Base-by-base conservation (phyloP, 2,329 filamentous ascomycete species). In the Epichloe brachyelytri region DNA sequence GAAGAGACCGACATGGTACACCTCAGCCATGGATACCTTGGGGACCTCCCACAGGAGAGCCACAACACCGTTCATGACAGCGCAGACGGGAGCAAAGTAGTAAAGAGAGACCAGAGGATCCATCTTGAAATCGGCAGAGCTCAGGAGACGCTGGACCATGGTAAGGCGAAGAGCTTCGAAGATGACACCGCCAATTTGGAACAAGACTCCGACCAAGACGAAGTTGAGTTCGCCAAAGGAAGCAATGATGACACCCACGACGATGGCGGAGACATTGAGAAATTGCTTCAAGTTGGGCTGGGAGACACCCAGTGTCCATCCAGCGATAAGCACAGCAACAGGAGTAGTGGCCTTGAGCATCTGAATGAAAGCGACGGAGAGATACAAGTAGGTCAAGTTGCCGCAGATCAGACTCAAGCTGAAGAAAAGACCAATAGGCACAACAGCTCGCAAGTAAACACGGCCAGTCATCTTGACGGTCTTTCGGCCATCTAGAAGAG, bases 261-360 rank as follows among this genome's bases (percentile, higher is more conserved):
- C 93, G 62, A 98, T 98, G 65, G 91, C 79, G 41, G 87, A 93
- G 55, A 98, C 90, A 65, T 98, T 98, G 65, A 87, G 79, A 61
- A 98, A 84, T 46, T 88, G 86, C 74, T 83, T 90, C 59, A 93
- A 67, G 72, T 89, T 94, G 50, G 88, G 86, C 55, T 87, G 82
- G 14, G 87, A 82, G 48, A 95, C 82, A 53, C 89, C 88, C 62
- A 97, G 82, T 49, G 77, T 75, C 91, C 93, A 97, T 58, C 88
- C 88, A 40, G 88, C 85, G 58, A 97, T 71, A 39, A 98, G 81
- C 49, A 97, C 90, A 50, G 89, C 90, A 53, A 97, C 90, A 15
- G 93, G 93, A 34, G 88, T 97, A 43, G 89, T 96, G 58, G 93
- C 93, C 86, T 97, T 97, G 69, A 97, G 83, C 91, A 97, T 97